Conservation (phyloP, 1,139 yeast species). For the Hyphopichia fennica region DNA sequence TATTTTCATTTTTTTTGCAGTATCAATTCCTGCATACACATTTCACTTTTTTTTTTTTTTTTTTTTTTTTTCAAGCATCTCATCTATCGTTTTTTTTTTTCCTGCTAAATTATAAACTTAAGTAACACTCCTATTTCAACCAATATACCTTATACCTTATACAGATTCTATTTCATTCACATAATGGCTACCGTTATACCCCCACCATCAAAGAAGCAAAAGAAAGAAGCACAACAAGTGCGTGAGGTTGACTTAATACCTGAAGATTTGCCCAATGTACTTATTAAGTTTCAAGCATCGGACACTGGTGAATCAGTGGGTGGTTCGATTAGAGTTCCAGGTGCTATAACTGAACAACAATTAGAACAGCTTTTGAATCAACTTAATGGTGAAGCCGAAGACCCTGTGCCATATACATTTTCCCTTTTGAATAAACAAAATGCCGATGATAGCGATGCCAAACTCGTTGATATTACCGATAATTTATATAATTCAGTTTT, state of each 20-base stretch:
- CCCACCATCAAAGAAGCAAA: constrained; percentile 90
- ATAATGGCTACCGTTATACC: constrained; percentile 91
- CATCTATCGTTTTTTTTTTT: constrained; percentile 1
- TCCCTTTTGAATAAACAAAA: constrained; percentile 55
- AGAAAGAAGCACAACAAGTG: constrained; percentile 77
- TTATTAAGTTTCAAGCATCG: constrained; percentile 86
- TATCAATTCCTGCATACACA: constrained; percentile 4
- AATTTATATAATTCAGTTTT: constrained; percentile 76
- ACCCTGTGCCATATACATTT: constrained; percentile 88
- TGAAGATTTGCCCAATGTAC: constrained; percentile 78
- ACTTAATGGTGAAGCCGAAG: constrained; percentile 64
- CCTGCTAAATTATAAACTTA: neutral
- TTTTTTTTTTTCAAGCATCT: constrained; percentile 1
- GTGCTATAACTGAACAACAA: constrained; percentile 81
- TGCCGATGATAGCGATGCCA: constrained; percentile 36
- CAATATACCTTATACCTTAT: neutral
- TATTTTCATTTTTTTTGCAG: neutral
- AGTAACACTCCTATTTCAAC: neutral
- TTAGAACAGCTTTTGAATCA: constrained; percentile 84
- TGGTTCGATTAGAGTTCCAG: constrained; percentile 88
- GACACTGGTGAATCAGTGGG: constrained; percentile 92
- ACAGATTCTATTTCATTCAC: constrained; percentile 1
- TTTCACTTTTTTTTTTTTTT: neutral
- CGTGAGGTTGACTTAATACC: constrained; percentile 77
- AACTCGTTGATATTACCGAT: constrained; percentile 69